phyloP scores from a whole-genome alignment of 257 asterid species.

The Jacaranda copaia region DNA sequence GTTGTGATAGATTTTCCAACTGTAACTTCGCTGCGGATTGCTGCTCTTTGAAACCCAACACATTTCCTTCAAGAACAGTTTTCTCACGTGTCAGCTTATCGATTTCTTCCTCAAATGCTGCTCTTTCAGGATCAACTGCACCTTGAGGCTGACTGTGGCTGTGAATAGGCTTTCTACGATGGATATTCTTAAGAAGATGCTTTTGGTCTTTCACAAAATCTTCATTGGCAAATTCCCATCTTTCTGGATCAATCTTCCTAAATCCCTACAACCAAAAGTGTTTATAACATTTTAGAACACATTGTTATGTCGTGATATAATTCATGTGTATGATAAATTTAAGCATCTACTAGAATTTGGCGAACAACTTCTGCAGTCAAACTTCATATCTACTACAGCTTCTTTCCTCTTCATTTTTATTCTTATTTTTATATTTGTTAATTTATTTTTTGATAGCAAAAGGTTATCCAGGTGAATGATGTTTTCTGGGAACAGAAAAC shows the following conservation, averaged over 20 bases:
- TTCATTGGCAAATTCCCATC: constrained; percentile 93
- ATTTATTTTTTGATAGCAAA: background rate
- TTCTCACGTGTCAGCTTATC: constrained; percentile 83
- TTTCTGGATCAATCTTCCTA: constrained; percentile 94
- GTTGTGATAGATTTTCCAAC: constrained; percentile 63
- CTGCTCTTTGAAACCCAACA: constrained; percentile 61
- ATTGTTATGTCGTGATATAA: background rate
- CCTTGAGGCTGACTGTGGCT: constrained; percentile 95
- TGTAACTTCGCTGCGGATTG: constrained; percentile 68
- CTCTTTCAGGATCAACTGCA: constrained; percentile 79
- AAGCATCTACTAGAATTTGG: constrained; percentile 1
- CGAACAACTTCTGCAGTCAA: constrained; percentile 17
- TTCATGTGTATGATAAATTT: background rate
- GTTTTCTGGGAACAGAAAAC: too few species aligned
- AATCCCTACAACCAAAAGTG: constrained; percentile 67
- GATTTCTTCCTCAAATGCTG: constrained; percentile 87
- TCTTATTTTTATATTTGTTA: too few species aligned
- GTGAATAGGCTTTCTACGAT: constrained; percentile 94
- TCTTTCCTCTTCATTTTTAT: background rate
- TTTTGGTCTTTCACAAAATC: constrained; percentile 88
- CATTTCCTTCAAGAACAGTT: constrained; percentile 61
- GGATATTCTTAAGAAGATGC: constrained; percentile 87
- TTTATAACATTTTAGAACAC: constrained; percentile 12
- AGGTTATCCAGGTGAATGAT: too few species aligned
- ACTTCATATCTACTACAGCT: constrained; percentile 10